Evolutionary conservation across 83 land plant species (phyloP).

Genomic region (Thuja plicata): DNA sequence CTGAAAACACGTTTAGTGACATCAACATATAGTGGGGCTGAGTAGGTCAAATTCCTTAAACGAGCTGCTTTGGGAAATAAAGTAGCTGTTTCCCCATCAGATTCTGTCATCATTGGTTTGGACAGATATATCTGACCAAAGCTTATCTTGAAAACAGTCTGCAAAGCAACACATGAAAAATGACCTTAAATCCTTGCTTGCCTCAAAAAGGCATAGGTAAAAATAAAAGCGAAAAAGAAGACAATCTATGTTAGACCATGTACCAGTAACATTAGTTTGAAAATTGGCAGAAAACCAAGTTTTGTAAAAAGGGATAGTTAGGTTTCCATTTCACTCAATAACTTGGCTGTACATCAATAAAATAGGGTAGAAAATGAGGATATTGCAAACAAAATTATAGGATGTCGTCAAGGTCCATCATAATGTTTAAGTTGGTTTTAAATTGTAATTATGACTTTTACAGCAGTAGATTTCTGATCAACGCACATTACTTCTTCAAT

Average conservation of each 20-base stretch:
- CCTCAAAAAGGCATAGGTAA: background rate
- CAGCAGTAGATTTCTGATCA: background rate
- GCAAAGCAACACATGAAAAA: slow-evolving; percentile 17
- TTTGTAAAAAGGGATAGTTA: background rate
- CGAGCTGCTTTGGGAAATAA: slow-evolving; percentile 97
- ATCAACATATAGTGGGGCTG: slow-evolving; percentile 96
- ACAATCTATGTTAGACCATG: background rate
- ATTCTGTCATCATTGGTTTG: slow-evolving; percentile 99
- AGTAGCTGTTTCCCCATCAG: slow-evolving; percentile 99
- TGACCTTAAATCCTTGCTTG: background rate
- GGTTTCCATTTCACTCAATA: background rate
- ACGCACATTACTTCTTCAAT: background rate
- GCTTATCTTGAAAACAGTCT: slow-evolving; percentile 92
- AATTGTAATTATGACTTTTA: too few species aligned
- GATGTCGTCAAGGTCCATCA: background rate
- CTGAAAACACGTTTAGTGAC: slow-evolving; percentile 80
- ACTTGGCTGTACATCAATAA: background rate
- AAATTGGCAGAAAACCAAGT: background rate
- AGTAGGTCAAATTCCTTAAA: slow-evolving; percentile 89
- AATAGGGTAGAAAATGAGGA: background rate
- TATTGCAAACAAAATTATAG: background rate
- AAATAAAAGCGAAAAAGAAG: background rate
- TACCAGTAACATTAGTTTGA: background rate
- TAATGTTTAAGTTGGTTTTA: too few species aligned
- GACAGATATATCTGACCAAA: slow-evolving; percentile 98